Evolutionary conservation across 148 eudicot genomes (phyloP), one percentile per base, ranked within the genome.

Genomic region (Vaccinium corymbosum): DNA sequence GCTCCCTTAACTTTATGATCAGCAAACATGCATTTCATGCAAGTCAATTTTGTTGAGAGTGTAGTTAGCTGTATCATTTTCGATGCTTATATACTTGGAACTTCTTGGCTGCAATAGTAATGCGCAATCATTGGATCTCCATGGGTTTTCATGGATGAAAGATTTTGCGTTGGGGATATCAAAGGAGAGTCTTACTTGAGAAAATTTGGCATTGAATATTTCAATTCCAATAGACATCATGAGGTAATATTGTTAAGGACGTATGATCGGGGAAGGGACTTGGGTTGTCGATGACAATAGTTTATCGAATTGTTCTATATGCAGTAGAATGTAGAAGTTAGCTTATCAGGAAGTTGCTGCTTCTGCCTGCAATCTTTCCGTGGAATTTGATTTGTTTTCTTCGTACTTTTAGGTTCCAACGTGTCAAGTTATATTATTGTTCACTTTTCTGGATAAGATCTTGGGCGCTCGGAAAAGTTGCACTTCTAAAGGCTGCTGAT

Each of bases 391-490:
- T 74, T 20, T 19, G 38, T 46, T 16, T 74, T 16, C 7, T 17
- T 6, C 7, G 5, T 27, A 71, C 46, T 71, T 38, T 32, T 35
- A 19, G n/a, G 50, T 38, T 73, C 27, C 11, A 38, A 7, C 10
- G 19, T 46, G 19, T 19, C 27, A 25, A 68, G 17, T 25, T 27
- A 22, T 62, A 62, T 62, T 62, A 59, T 19, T 32, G 6, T 15
- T 38, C 42, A 46, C 1, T 9, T 29, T 35, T 74, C n/a, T 19
- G 46, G 49, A 20, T 64, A 64, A 6, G 71, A 64, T 20, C 10
- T 74, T 74, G 52, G 78, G 19, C 0, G 25, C 27, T 17, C 46
- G 78, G 78, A 42, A 74, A 70, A 74, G 51, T 74, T 74, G 78
- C 10, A 14, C 13, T 74, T 38, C 12, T 74, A 52, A 74, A 74